Evolutionary conservation across 2,329 filamentous ascomycete genomes (phyloP).

Genomic region (Monilinia fructicola): DNA sequence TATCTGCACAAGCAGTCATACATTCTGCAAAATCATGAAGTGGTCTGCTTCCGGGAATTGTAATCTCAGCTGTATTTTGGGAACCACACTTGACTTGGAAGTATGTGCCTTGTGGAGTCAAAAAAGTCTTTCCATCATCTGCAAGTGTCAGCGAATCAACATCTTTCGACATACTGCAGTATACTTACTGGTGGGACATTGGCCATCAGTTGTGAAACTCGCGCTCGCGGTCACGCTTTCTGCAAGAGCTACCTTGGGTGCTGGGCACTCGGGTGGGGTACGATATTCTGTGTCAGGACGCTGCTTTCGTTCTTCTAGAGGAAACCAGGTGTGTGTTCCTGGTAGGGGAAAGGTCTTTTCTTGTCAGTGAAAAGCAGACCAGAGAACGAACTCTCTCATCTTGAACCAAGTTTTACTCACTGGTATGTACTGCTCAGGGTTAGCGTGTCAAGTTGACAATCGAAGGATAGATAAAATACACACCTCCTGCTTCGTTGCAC

Average conservation of each 20-base stretch:
- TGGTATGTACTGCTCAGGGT: conserved; percentile 17
- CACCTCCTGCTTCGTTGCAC: conserved; percentile 13
- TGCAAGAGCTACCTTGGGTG: neutral
- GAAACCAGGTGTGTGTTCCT: conserved; percentile 19
- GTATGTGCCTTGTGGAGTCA: conserved; percentile 12
- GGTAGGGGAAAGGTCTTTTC: conserved; percentile 6
- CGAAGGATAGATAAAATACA: neutral
- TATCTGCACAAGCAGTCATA: conserved; percentile 19
- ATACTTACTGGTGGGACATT: conserved; percentile 14
- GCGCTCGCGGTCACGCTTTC: conserved; percentile 8
- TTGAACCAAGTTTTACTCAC: neutral
- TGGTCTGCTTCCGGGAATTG: conserved; percentile 5
- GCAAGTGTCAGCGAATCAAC: neutral
- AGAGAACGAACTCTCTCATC: neutral
- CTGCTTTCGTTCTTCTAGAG: conserved; percentile 5
- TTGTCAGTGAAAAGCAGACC: neutral
- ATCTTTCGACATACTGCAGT: neutral
- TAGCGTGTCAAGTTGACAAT: neutral
- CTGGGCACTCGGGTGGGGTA: conserved; percentile 5
- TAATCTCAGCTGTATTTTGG: conserved; percentile 10
- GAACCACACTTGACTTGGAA: conserved; percentile 14
- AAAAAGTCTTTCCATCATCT: conserved; percentile 8
- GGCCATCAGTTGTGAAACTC: conserved; percentile 6
- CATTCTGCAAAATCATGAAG: conserved; percentile 18
- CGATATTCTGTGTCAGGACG: conserved; percentile 3